Base-by-base conservation (phyloP, 2,329 filamentous ascomycete species). In the Alternaria atra region DNA sequence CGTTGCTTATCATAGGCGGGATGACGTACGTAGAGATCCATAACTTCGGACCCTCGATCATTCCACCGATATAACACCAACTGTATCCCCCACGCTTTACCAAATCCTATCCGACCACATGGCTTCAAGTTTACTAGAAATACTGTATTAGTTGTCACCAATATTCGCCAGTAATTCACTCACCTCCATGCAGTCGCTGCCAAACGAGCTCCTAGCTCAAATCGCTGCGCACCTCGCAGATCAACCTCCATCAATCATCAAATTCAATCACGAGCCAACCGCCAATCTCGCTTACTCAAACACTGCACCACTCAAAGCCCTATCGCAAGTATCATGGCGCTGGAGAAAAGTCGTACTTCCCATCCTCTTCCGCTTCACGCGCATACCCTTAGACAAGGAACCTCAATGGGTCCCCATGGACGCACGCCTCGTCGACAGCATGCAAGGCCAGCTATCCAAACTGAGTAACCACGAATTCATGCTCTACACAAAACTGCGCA, bases 141-240 rank as follows among this genome's bases (percentile, higher is more conserved):
- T 20, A 20, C 20, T 20, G 20, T 20, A 20, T 20, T 20, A 20
- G 20, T 20, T 20, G 20, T 20, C 2, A 20, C 20, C 20, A 20
- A 20, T 20, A 20, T 2, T 2, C 20, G 20, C 20, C 20, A 20
- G 20, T 20, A 20, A 20, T 20, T 2, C 20, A 20, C 20, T 20
- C 20, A 20, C 20, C 20, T 20, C 23, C 35, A 73, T 78, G 65
- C 61, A 75, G 37, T 56, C 63, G 1, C 70, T 80, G 3, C 77
- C 78, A 25, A 76, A 76, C 53, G 78, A 80, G 60, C 64, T 80
- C 2, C 58, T 77, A 1, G 66, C 77, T n/a, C 71, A 77, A 15
- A 76, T 80, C 34, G 68, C 74, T 4, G 65, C 64, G 2, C 67
- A 77, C 27, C 70, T 79, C 12, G 71, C 75, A n/a, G 34, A 43